Evolutionary conservation across 179 eudicot genomes (phyloP), one percentile per base, ranked within the genome.

Genomic region (Drosera spatulata): DNA sequence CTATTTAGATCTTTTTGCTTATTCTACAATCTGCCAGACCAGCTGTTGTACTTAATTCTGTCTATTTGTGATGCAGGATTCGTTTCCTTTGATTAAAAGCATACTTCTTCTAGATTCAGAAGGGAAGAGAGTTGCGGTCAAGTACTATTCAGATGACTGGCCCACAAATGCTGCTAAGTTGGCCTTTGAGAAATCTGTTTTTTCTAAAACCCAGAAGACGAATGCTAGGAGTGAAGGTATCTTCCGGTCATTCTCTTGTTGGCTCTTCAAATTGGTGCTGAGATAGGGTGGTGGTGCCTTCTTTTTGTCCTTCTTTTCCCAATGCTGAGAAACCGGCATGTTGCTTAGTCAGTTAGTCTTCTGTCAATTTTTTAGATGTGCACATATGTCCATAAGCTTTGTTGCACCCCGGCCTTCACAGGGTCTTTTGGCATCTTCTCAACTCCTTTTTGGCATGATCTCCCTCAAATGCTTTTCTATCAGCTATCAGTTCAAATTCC

Each of bases 141-240:
- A 72, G 64, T 72, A 72, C 47, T 72, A 56, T 53, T 61, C 75
- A 11, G 75, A 72, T 55, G 75, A 72, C 3, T 72, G 75, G 75
- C 58, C 71, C 7, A 58, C 75, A 41, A 72, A 72, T 55, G 55
- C 64, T 59, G 68, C 64, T 9, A 66, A 72, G 54, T 55, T 66
- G 49, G 71, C 76, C 47, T 72, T 65, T 64, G 76, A 67, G 57
- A 67, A 60, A 60, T 46, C 65, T 52, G 65, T 72, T 44, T 66
- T 63, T 49, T 14, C 76, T 43, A 72, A 72, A 65, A 72, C 71
- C 15, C 67, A 66, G 58, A 66, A 62, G 66, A 52, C 71, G 41
- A 62, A 63, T 58, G 65, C 68, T 58, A 50, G 69, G 39, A 67
- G 49, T 56, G 76, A 72, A 59, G 68, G 71, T 72, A 54, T 22